A percentile compares a stretch with the other conserved stretches of the same genome.
Evolutionary conservation across 345 rosid genomes (phyloP).

Genomic region (Adansonia digitata): DNA sequence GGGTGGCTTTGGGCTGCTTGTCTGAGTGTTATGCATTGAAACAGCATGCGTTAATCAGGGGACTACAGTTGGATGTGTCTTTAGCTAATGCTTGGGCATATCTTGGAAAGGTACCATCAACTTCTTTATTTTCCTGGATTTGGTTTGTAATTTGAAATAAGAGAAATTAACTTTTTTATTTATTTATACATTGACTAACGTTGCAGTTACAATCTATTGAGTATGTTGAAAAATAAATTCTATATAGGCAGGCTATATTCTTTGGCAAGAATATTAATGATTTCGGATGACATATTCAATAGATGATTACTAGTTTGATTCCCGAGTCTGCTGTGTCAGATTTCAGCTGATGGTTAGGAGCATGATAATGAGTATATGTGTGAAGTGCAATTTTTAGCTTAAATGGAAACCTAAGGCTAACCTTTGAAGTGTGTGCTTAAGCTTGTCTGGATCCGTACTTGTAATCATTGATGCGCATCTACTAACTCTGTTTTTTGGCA

Average conservation of each 20-base stretch:
- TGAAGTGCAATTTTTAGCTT: neutral
- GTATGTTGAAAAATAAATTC: neutral
- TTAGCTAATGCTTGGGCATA: constrained; percentile 85
- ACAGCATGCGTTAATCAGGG: constrained; percentile 83
- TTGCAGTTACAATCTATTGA: neutral
- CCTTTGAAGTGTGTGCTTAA: neutral
- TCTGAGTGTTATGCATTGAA: constrained; percentile 61
- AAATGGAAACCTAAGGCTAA: neutral
- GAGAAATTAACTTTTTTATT: neutral
- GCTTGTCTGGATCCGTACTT: neutral
- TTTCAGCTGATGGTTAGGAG: neutral
- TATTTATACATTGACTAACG: neutral
- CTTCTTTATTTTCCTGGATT: neutral
- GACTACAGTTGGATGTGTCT: constrained; percentile 84
- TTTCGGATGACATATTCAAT: neutral
- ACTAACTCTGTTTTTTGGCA: constrained; percentile 32
- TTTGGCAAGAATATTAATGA: neutral
- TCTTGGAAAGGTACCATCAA: constrained; percentile 75
- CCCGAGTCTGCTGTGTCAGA: neutral
- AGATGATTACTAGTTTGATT: neutral
- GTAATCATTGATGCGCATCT: neutral
- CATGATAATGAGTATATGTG: neutral
- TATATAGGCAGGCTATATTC: neutral
- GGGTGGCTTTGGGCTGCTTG: constrained; percentile 88
- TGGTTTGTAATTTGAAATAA: neutral